Base-by-base conservation (phyloP, 129 eudicot genomes). In the Tanacetum coccineum region DNA sequence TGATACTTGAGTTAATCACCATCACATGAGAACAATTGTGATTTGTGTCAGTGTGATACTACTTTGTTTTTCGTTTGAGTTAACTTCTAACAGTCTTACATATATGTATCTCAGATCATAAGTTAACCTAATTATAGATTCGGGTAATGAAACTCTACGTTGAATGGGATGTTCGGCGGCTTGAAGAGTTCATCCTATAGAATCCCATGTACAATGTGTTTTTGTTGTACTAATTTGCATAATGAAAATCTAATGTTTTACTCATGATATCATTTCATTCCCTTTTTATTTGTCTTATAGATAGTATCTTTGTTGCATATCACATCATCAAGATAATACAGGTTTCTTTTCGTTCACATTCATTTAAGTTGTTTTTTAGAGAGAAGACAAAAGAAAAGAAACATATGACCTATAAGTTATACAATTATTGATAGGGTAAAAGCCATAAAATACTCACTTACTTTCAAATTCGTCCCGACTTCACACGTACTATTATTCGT, bases 1-100 rank as follows among this genome's bases (percentile, higher is more conserved):
- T 91, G 77, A 68, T 78, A 51, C 78, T 78, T 52, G 82, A 78
- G 53, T 53, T 61, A 30, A 67, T 72, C 65, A 72, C 74, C 69
- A 50, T 68, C 73, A 66, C 73, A 66, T 73, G 77, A 76, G 42
- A 46, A 44, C 78, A 66, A 9, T 53, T 50, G n/a, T n/a, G n/a
- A n/a, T n/a, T n/a, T n/a, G n/a, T n/a, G n/a, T n/a, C n/a, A n/a
- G 51, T 72, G 65, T 67, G 67, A 61, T 65, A 71, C 72, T 11
- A 30, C 55, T 17, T 12, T 30, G 8, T 19, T 59, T 57, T 55
- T 21, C 45, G n/a, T n/a, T 32, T 40, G 13, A 61, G 65, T 76
- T 22, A 61, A 76, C 58, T 51, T 74, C 66, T 73, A 64, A 64
- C 71, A 18, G 47, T 11, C 62, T 52, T 19, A 11, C 22, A 19